Evolutionary conservation across 192 early-diverging fungal genomes (phyloP).

Genomic region (Radiomyces spectabilis): DNA sequence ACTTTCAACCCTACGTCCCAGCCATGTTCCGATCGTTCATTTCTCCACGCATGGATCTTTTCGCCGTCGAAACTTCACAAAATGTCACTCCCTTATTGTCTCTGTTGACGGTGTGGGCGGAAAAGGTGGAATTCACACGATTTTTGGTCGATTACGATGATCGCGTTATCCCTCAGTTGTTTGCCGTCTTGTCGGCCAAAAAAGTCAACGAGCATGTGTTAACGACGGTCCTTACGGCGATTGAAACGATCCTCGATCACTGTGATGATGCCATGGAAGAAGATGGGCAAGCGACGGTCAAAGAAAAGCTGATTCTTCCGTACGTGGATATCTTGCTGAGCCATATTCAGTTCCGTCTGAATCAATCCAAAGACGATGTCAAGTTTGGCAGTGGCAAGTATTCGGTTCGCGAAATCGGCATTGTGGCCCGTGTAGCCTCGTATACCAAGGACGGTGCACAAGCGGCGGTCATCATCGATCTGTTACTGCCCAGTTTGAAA

Average conservation of each 20-base stretch:
- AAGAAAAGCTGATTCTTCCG: slow-evolving; percentile 37
- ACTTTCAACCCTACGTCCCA: slow-evolving; percentile 70
- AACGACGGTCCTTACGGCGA: slow-evolving; percentile 61
- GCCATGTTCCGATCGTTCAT: slow-evolving; percentile 71
- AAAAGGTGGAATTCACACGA: slow-evolving; percentile 47
- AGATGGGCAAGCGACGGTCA: slow-evolving; percentile 30
- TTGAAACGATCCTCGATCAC: slow-evolving; percentile 58
- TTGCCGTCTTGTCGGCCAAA: slow-evolving; percentile 70
- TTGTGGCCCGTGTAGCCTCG: slow-evolving; percentile 69
- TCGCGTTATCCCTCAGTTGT: slow-evolving; percentile 58
- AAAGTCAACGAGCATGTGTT: slow-evolving; percentile 72
- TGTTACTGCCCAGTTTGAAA: slow-evolving; percentile 79
- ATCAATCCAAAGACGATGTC: slow-evolving; percentile 32
- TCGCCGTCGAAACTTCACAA: slow-evolving; percentile 84
- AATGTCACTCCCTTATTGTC: slow-evolving; percentile 71
- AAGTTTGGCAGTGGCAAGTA: slow-evolving; percentile 45
- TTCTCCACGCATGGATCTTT: slow-evolving; percentile 55
- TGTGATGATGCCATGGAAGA: slow-evolving; percentile 42
- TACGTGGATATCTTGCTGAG: slow-evolving; percentile 50
- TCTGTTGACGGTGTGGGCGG: slow-evolving; percentile 74
- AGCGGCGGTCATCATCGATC: slow-evolving; percentile 63
- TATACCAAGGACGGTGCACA: slow-evolving; percentile 62
- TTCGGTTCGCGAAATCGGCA: slow-evolving; percentile 66
- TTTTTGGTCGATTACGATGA: slow-evolving; percentile 63
- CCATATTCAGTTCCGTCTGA: slow-evolving; percentile 47